Conservation (phyloP, 2,329 filamentous ascomycete genomes). For the Ceratocystis albifundus region DNA sequence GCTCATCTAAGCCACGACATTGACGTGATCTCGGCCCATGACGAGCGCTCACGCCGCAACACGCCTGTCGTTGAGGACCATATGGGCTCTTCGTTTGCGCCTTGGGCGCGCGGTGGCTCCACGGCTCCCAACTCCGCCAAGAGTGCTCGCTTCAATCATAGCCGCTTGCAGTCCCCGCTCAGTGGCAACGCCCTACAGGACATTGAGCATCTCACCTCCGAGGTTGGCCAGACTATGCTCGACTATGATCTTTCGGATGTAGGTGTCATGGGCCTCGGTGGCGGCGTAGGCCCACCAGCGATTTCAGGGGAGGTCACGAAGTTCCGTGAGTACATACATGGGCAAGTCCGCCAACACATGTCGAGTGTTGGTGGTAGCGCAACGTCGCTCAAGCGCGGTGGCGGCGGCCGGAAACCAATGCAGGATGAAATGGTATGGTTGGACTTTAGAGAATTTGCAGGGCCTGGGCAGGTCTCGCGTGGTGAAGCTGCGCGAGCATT, state of each 20-base stretch:
- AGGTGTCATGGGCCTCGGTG: not conserved
- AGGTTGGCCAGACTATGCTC: not conserved
- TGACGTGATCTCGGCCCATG: slow-evolving; percentile 38
- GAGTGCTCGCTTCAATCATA: slow-evolving; percentile 29
- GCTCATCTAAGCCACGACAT: slow-evolving; percentile 43
- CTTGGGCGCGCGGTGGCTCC: slow-evolving; percentile 42
- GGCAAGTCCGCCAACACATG: not conserved
- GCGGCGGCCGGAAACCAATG: slow-evolving; percentile 3
- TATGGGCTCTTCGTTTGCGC: slow-evolving; percentile 41
- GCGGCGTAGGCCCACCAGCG: not conserved
- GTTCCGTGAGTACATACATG: slow-evolving; percentile 15
- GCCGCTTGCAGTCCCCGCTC: slow-evolving; percentile 26
- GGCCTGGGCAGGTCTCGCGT: slow-evolving; percentile 41
- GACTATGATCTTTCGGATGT: slow-evolving; percentile 11
- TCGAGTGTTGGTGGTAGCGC: slow-evolving; percentile 8
- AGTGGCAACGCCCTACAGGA: slow-evolving; percentile 12
- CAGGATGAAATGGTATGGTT: slow-evolving; percentile 35
- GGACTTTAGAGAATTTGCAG: slow-evolving; percentile 57
- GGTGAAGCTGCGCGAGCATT: slow-evolving; percentile 63
- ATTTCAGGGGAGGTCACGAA: not conserved
- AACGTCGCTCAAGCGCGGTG: not conserved
- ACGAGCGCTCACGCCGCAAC: slow-evolving; percentile 20
- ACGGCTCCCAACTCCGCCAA: slow-evolving; percentile 38
- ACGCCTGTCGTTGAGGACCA: slow-evolving; percentile 57
- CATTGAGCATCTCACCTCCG: slow-evolving; percentile 21